These are phyloP conservation scores for Psilocybe sp. DNA, from an alignment of 768 basidiomycete species.

Conservation along the genomic window DNA sequence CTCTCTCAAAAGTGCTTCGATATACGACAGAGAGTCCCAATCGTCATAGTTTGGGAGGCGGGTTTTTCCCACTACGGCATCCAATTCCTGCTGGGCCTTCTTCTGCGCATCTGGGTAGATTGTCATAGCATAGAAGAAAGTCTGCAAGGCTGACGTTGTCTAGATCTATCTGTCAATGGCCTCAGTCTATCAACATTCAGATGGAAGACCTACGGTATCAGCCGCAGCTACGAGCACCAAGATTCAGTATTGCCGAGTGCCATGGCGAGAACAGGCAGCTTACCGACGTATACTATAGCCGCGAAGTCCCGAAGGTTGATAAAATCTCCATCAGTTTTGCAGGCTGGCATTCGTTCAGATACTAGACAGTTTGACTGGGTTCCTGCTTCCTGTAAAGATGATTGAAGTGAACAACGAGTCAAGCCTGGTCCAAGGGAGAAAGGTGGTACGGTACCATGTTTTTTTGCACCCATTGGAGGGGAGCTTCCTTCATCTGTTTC, in stretches of 20 bases:
- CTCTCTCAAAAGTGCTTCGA: slow-evolving; percentile 37
- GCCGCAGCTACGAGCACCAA: too few species aligned
- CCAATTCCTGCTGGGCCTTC: slow-evolving; percentile 38
- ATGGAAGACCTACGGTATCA: too few species aligned
- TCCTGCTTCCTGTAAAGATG: not conserved
- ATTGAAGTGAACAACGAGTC: not conserved
- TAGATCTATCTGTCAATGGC: slow-evolving; percentile 4
- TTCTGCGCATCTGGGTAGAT: slow-evolving; percentile 35
- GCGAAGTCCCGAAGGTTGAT: too few species aligned
- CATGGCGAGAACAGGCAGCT: too few species aligned
- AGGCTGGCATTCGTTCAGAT: too few species aligned
- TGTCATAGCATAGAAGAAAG: slow-evolving; percentile 35
- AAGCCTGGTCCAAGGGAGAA: not conserved
- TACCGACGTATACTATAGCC: too few species aligned
- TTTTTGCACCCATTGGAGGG: slow-evolving; percentile 9
- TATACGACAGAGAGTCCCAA: slow-evolving; percentile 28
- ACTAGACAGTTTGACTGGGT: too few species aligned
- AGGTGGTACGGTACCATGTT: slow-evolving; percentile 6
- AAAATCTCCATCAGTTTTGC: too few species aligned
- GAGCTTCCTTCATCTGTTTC: slow-evolving; percentile 3
- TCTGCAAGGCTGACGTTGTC: too few species aligned
- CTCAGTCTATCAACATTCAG: slow-evolving; percentile 8
- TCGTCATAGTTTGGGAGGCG: slow-evolving; percentile 35
- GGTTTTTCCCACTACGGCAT: slow-evolving; percentile 24
- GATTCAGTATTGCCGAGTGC: too few species aligned